These are phyloP conservation scores for Cystobasidiopsis lactophilus DNA, from an alignment of 768 basidiomycete genomes.

Conservation along the genomic window DNA sequence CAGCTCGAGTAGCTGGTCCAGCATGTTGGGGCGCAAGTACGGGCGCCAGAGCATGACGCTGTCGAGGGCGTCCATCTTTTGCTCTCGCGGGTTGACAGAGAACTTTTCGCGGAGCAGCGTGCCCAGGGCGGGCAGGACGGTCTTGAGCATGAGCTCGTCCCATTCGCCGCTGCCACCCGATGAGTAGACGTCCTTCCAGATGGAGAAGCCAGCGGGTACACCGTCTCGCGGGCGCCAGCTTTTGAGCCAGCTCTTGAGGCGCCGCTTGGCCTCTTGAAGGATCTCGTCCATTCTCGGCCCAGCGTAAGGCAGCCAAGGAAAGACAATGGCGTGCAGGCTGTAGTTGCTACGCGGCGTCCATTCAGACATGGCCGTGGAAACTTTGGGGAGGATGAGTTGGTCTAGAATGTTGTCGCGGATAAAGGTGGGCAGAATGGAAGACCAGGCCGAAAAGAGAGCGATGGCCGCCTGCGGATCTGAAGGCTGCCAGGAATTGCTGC, in stretches of 20 bases:
- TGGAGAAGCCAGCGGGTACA: constrained; percentile 47
- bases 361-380: constrained; percentile 55
- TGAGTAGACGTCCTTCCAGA: constrained; percentile 67
- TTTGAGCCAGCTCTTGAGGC: constrained; percentile 56
- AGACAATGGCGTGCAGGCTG: constrained; percentile 56
- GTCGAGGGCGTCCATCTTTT: constrained; percentile 62
- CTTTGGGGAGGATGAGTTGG: constrained; percentile 83
- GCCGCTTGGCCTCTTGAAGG: constrained; percentile 66
- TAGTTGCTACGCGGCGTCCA: constrained; percentile 43
- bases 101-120: constrained; percentile 53
- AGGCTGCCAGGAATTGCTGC: constrained; percentile 68
- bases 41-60: constrained; percentile 54
- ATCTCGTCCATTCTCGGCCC: constrained; percentile 54
- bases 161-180: constrained; percentile 45
- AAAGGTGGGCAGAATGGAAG: constrained; percentile 64
- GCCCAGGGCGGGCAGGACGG: constrained; percentile 77
- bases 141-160: constrained; percentile 75
- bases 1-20: constrained; percentile 61
- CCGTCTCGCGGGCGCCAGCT: constrained; percentile 51
- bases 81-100: constrained; percentile 69
- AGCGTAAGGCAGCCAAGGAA: constrained; percentile 85
- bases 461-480: constrained; percentile 50
- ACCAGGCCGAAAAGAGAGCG: constrained; percentile 70
- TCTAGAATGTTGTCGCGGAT: constrained; percentile 87
- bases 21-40: constrained; percentile 49